Evolutionary conservation across 306 rosid species (phyloP).

Genomic region (Oxytropis ochrocephala): DNA sequence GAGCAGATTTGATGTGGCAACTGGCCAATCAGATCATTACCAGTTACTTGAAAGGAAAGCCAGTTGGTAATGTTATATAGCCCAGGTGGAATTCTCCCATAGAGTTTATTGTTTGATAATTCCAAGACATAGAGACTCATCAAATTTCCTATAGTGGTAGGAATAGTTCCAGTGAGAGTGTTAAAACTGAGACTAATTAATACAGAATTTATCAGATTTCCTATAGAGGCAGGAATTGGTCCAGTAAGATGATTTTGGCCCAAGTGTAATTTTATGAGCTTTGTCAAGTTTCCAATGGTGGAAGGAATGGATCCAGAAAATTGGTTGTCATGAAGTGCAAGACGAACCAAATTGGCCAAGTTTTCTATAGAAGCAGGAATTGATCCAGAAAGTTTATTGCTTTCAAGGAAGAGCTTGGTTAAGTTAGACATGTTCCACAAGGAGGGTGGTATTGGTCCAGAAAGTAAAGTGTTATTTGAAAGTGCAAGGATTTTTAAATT

Average conservation of each 20-base stretch:
- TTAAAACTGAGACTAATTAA: background rate
- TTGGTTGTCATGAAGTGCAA: background rate
- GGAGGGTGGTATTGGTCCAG: background rate
- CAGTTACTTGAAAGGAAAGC: no score
- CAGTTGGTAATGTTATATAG: no score
- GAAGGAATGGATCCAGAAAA: conserved; percentile 23
- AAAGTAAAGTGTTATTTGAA: background rate
- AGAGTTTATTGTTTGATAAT: no score
- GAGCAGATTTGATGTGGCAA: background rate
- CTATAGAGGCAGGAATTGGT: background rate
- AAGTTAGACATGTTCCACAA: conserved; percentile 1
- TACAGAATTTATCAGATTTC: background rate
- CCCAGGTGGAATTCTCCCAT: no score
- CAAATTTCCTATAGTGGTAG: conserved; percentile 14
- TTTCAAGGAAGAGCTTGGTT: background rate
- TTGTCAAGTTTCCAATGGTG: conserved; percentile 18
- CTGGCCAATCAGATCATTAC: no score
- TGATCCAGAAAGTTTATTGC: background rate
- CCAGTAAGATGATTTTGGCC: background rate
- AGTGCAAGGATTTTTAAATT: no score
- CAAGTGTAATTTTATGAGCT: background rate
- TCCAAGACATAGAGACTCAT: background rate
- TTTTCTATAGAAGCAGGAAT: background rate
- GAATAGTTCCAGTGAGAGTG: conserved; percentile 15
- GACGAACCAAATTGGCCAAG: background rate